Evolutionary conservation across 2,329 filamentous ascomycete species (phyloP).

Genomic region (Diaporthe sp.): DNA sequence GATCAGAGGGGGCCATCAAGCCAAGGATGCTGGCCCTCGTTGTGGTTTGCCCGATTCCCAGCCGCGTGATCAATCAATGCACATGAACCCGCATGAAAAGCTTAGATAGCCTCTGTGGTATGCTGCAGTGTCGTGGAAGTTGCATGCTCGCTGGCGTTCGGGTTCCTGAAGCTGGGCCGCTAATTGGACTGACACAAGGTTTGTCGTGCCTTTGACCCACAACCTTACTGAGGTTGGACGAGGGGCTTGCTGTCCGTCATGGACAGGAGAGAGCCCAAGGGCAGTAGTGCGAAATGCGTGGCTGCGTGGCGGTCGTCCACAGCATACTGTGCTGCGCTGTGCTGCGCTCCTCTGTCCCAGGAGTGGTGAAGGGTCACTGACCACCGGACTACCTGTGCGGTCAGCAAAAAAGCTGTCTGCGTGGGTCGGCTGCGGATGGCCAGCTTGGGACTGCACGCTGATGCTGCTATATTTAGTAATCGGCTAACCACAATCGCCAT

Average conservation of each 20-base stretch:
- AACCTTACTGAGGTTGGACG: conserved; percentile 34
- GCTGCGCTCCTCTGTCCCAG: conserved; percentile 15
- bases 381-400: conserved; percentile 5
- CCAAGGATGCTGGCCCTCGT: neutral
- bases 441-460: conserved; percentile 31
- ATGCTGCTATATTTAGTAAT: conserved; percentile 29
- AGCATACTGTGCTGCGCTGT: conserved; percentile 2
- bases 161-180: conserved; percentile 36
- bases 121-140: conserved; percentile 33
- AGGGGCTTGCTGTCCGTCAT: conserved; percentile 32
- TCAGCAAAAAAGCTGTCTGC: conserved; percentile 13
- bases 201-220: conserved; percentile 24
- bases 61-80: conserved; percentile 33
- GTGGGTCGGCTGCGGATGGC: conserved; percentile 22
- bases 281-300: conserved; percentile 36
- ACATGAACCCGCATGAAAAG: conserved; percentile 33
- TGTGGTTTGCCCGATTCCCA: conserved; percentile 15
- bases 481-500: conserved; percentile 20
- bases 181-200: conserved; percentile 34
- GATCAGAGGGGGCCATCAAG: conserved; percentile 1
- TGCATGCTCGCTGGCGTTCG: conserved; percentile 32
- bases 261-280: conserved; percentile 20
- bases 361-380: conserved; percentile 15
- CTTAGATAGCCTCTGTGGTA: conserved; percentile 31
- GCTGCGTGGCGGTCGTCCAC: conserved; percentile 35